Evolutionary conservation across 768 basidiomycete genomes (phyloP), one percentile per base, ranked within the genome.

Genomic region (Hemileccinum rubropunctum): DNA sequence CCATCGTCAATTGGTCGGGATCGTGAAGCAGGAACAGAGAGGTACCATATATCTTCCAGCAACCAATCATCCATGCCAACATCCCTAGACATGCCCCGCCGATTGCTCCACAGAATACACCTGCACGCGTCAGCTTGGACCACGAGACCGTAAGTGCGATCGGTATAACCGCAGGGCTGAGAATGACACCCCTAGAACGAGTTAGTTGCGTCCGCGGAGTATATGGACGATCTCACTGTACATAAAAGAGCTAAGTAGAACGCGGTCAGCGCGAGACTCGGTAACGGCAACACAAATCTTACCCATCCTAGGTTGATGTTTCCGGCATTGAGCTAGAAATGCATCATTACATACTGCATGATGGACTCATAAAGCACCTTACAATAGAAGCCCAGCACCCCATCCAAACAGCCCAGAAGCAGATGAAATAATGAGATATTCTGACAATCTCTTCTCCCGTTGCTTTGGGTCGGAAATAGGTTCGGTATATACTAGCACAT

Each of bases 41-140:
- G 60, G 15, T 48, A 72, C 75, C 76, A 41, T 70, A 76, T 43
- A 76, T 76, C 56, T 78, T 76, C 72, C 69, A 74, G 51, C 77
- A 78, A 0, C 75, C 72, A 9, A 79, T 67, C 72, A 79, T 76
- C 76, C 77, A 79, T 17, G 77, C 76, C 1, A 73, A 36, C 72
- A 77, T 76, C 36, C 74, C 76, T 14, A 73, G 58, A 14, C 62
- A 53, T 8, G 72, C 73, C 2, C 76, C 76, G 2, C 66, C 62
- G 41, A 78, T 62, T 13, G 73, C 65, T 3, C 76, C 77, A 32
- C 59, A 54, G 27, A 76, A 60, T 0, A 78, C 70, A 14, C 69
- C 75, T 1, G 68, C 66, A 12, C 60, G 56, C 2, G 73, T 73
- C 14, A 79, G 58, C 52, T 76, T 77, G 30, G 71, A 68, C 76